Base-by-base conservation (phyloP, 2,329 filamentous ascomycete genomes). In the Ascochyta viciae-villosae region DNA sequence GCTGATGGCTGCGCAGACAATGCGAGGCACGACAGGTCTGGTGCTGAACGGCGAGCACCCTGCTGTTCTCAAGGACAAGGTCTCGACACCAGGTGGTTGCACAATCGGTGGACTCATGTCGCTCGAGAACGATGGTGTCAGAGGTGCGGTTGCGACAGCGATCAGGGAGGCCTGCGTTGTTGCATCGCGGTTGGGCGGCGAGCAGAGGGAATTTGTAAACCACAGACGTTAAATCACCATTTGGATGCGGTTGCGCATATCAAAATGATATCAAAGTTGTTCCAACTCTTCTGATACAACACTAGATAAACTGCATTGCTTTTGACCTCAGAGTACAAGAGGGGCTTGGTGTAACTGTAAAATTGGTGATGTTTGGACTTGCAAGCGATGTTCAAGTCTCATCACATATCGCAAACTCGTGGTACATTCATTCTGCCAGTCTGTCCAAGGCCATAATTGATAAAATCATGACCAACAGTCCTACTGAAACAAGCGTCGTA, bases 401-500 rank as follows among this genome's bases (percentile, higher is more conserved):
- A 19, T 19, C 3, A 19, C 19, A 19, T 19, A 19, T 19, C 19
- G 19, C 19, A 19, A 2, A 19, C 19, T 19, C 19, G 19, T 19
- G 19, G 19, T 19, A 19, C 19, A 19, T 19, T 19, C 3, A 19
- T 19, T 81, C 80, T 52, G 80, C 81, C 66, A 82, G 73, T 55
- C 89, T 83, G 65, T 86, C 84, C 63, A 97, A 79, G 49, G 96
- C 83, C 64, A 88, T 85, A 74, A 97, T 95, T 78, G 92, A 96
- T 74, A 97, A 80, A 69, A 97, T 96, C 92, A 98, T 98, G 70
- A 96, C 89, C 58, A 98, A 81, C 76, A 98, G 77, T 48, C 93
- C 94, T 70, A 98, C 94, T 38, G 94, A 97, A 47, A 97, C 93
- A 57, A 98, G 88, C 66, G 98, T 96, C 62, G 99, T 83, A 47